Base-by-base conservation (phyloP, 2,329 filamentous ascomycete species). In the Rhynchosporium graminicola region DNA sequence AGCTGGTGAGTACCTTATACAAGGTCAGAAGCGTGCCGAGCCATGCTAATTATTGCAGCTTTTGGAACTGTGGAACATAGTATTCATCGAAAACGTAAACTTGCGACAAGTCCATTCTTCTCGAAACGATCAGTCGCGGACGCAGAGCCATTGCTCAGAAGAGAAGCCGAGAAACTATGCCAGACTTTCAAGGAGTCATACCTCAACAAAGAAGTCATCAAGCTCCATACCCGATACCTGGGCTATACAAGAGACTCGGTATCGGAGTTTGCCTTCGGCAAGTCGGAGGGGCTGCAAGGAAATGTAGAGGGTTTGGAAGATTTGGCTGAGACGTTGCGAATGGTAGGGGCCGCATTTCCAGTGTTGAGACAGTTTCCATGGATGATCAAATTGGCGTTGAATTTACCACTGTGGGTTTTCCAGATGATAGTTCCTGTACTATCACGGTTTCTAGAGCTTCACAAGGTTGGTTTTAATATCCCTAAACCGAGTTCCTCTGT, bases 351-450 rank as follows among this genome's bases (percentile, higher is more conserved):
- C 31, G 45, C 57, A 2, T 57, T 56, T 13, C 60, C 60, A 28
- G 45, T 65, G 7, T 33, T 65, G 7, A 62, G 60, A 43, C 63
- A 65, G 36, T 65, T 60, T 38, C 63, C 58, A 10, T 60, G 46
- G 46, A 54, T 58, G 28, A 59, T 61, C 31, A 52, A 56, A 28
- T 31, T 56, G n/a, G 58, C 58, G 9, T 29, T 58, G 36, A 57
- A 57, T 13, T 56, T 64, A n/a, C 63, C 63, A 26, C n/a, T 59
- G 8, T 64, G 48, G 59, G 33, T 62, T 5, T 54, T 60, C 42
- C 48, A 47, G 29, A 60, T 74, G 20, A 68, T 50, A 9, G 43
- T 33, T 40, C 74, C 43, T 60, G 68, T 65, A 20, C 45, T 64
- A 31, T 57, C 61, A n/a, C 38, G 56, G 5, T 48, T 62, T 45